Percentiles rank a stretch among this genome's conserved stretches.
phyloP scores from a whole-genome alignment of 1,284 basidiomycete genomes.

The Cutaneotrichosporon cutaneum region DNA sequence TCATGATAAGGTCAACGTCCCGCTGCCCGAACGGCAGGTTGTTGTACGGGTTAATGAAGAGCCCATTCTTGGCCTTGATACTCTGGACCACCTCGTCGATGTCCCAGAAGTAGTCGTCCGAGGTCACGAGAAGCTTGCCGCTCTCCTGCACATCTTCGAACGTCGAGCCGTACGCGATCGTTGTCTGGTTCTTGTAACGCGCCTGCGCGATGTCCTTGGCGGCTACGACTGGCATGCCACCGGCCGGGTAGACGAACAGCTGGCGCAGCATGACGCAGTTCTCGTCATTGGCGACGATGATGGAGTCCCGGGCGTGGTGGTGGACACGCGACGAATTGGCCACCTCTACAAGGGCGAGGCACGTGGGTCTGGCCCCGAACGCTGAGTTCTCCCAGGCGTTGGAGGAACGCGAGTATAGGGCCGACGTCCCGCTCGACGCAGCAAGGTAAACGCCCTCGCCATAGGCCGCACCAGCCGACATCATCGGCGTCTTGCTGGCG shows the following conservation, averaged over 20 bases:
- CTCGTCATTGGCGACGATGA: constrained; percentile 18
- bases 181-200: constrained; percentile 13
- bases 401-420: neutral
- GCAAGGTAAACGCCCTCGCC: constrained; percentile 17
- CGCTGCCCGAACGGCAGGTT: constrained; percentile 12
- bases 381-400: neutral
- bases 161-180: constrained; percentile 12
- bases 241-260: constrained; percentile 15
- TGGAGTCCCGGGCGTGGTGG: neutral
- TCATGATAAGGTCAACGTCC: constrained; percentile 15
- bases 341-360: constrained; percentile 16
- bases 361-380: constrained; percentile 4
- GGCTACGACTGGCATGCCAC: neutral
- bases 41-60: constrained; percentile 19
- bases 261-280: constrained; percentile 19
- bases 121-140: constrained; percentile 17
- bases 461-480: constrained; percentile 13
- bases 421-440: neutral
- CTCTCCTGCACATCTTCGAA: constrained; percentile 7
- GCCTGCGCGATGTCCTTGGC: constrained; percentile 2
- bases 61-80: constrained; percentile 14
- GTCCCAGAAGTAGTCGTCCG: constrained; percentile 22
- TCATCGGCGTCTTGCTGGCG: constrained; percentile 14
- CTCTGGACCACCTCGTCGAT: constrained; percentile 18
- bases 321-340: constrained; percentile 19